Conservation (phyloP, 2,329 filamentous ascomycete species). For the Pseudogymnoascus sp. region DNA sequence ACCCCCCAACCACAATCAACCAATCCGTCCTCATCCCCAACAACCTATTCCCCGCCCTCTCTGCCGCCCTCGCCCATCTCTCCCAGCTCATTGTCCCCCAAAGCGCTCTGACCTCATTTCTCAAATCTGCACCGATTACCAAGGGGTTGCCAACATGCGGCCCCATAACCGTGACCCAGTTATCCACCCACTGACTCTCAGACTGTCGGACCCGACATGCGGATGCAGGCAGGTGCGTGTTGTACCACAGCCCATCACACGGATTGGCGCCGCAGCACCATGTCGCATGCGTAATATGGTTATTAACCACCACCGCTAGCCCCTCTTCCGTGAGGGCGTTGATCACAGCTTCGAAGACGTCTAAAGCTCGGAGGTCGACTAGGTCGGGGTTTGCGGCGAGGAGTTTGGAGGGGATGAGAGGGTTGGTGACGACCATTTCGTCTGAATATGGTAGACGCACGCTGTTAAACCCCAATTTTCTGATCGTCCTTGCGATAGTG, state of each 20-base stretch:
- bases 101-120: conserved; percentile 60
- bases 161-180: conserved; percentile 58
- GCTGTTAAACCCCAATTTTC: conserved; percentile 58
- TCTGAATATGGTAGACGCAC: conserved; percentile 62
- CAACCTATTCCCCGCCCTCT: conserved; percentile 53
- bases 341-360: conserved; percentile 52
- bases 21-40: conserved; percentile 52
- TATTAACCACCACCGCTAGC: conserved; percentile 58
- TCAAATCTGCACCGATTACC: conserved; percentile 58
- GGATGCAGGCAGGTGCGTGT: conserved; percentile 48
- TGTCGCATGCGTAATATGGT: conserved; percentile 60
- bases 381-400: conserved; percentile 54
- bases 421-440: conserved; percentile 56
- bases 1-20: conserved; percentile 61
- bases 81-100: conserved; percentile 63
- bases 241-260: conserved; percentile 59
- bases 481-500: conserved; percentile 52
- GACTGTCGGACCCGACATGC: conserved; percentile 55
- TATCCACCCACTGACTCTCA: conserved; percentile 56
- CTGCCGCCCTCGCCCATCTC: conserved; percentile 55
- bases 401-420: conserved; percentile 41
- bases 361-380: conserved; percentile 46
- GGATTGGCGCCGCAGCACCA: conserved; percentile 64
- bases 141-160: conserved; percentile 49
- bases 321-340: conserved; percentile 52